Conservation (phyloP, 768 basidiomycete genomes). For the Tulasnella calospora region DNA sequence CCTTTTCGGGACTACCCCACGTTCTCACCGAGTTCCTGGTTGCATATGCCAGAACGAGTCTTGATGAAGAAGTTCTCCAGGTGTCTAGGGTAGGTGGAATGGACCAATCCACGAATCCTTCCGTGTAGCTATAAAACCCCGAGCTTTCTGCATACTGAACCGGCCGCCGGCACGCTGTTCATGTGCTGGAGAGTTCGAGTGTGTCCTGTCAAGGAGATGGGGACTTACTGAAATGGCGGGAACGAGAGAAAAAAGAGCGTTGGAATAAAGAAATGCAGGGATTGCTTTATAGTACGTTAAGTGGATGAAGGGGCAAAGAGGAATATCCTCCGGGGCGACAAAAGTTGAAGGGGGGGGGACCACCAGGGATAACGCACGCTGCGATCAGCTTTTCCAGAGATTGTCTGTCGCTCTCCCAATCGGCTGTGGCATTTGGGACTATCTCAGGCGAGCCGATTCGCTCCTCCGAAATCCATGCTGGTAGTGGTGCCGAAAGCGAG, state of each 20-base stretch:
- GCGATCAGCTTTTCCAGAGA: too few species aligned
- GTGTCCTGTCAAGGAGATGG: neutral
- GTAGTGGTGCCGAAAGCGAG: too few species aligned
- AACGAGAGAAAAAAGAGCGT: neutral
- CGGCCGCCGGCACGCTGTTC: neutral
- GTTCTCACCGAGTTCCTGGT: too few species aligned
- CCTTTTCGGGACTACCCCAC: too few species aligned
- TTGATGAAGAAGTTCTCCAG: too few species aligned
- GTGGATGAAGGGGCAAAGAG: neutral
- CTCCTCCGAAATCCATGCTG: too few species aligned
- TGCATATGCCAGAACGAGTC: too few species aligned
- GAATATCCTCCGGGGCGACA: neutral
- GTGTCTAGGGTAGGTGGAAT: too few species aligned
- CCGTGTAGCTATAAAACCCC: constrained; percentile 11
- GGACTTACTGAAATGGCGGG: neutral
- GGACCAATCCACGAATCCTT: too few species aligned
- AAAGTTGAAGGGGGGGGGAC: neutral
- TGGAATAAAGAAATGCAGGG: neutral
- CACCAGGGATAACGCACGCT: neutral
- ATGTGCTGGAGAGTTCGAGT: neutral
- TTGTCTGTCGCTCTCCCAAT: too few species aligned
- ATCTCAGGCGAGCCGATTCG: too few species aligned
- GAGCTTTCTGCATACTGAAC: neutral
- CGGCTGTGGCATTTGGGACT: too few species aligned
- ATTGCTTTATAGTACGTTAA: neutral